Percentiles rank a stretch among this genome's conserved stretches.
These are phyloP conservation scores for Ceratobasidium sp. DNA, from an alignment of 1,284 basidiomycete genomes.

Conservation along the genomic window DNA sequence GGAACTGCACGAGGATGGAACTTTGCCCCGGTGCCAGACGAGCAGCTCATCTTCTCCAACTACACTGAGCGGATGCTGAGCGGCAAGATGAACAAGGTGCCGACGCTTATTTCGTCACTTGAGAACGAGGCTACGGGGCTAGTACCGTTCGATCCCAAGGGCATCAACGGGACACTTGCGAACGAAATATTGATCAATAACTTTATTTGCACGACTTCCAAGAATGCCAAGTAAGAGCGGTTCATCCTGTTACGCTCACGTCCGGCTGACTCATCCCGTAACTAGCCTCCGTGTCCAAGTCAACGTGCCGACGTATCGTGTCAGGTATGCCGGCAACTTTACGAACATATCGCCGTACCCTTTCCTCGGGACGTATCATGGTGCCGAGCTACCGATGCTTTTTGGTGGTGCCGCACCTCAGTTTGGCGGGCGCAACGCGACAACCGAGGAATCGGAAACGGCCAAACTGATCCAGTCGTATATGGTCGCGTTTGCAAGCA, in stretches of 20 bases:
- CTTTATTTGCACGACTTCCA: conserved; percentile 7
- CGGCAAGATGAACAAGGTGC: conserved; percentile 14
- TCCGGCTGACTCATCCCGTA: background rate
- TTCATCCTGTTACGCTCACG: background rate
- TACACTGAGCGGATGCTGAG: conserved; percentile 7
- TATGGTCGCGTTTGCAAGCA: conserved; percentile 12
- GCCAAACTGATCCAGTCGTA: background rate
- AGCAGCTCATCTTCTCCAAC: conserved; percentile 10
- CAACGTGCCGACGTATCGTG: conserved; percentile 1
- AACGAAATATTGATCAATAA: background rate
- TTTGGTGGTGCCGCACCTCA: conserved; percentile 3
- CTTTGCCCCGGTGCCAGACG: conserved; percentile 16
- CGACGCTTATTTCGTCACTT: conserved; percentile 9
- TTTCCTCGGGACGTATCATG: conserved; percentile 12
- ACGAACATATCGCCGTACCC: conserved; percentile 7
- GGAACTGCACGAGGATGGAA: conserved; percentile 12
- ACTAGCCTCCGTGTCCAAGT: conserved; percentile 8
- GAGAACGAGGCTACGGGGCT: conserved; percentile 24
- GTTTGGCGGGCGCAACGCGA: conserved; percentile 18
- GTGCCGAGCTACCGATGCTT: background rate
- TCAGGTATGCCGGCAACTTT: conserved; percentile 6
- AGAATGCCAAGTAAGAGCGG: conserved; percentile 10
- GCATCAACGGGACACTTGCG: conserved; percentile 11
- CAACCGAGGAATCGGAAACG: background rate
- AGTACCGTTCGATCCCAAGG: conserved; percentile 22